Evolutionary conservation across 2,329 filamentous ascomycete genomes (phyloP).

Genomic region (Diaporthe ampelina): DNA sequence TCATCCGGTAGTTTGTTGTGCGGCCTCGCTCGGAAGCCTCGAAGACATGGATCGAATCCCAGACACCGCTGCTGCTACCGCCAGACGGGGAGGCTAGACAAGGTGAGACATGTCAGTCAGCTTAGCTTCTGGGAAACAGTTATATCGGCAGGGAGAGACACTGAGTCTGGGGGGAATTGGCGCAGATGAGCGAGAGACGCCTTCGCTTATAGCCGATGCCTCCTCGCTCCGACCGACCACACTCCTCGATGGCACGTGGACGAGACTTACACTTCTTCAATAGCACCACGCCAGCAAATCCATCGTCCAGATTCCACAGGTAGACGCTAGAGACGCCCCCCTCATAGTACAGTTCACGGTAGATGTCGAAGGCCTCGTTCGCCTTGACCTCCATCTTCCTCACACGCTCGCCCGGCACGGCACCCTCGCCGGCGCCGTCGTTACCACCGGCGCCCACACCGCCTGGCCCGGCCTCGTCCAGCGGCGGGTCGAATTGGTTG

Average conservation of each 20-base stretch:
- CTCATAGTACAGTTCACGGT: slow-evolving; percentile 96
- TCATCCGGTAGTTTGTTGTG: slow-evolving; percentile 96
- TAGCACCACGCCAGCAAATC: slow-evolving; percentile 95
- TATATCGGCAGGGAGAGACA: slow-evolving; percentile 30
- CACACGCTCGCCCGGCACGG: slow-evolving; percentile 90
- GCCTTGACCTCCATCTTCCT: slow-evolving; percentile 93
- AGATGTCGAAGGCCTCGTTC: slow-evolving; percentile 97
- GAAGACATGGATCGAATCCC: slow-evolving; percentile 99
- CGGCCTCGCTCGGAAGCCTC: slow-evolving; percentile 94
- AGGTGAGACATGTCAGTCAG: slow-evolving; percentile 25
- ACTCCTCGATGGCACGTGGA: neutral
- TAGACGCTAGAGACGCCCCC: slow-evolving; percentile 97
- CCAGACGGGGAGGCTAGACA: slow-evolving; percentile 71
- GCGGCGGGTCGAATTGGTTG: slow-evolving; percentile 95
- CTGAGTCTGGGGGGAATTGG: neutral
- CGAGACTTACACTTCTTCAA: slow-evolving; percentile 85
- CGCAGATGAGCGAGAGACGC: slow-evolving; percentile 29
- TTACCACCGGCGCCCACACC: slow-evolving; percentile 66
- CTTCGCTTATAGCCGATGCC: slow-evolving; percentile 27
- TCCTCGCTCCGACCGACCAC: neutral
- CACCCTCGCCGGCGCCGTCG: slow-evolving; percentile 79
- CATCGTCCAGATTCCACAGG: slow-evolving; percentile 98
- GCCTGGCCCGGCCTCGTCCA: slow-evolving; percentile 71
- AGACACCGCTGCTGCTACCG: slow-evolving; percentile 80
- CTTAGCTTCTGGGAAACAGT: neutral